phyloP scores from a whole-genome alignment of 148 eudicot species.

The Camellia sinensis region DNA sequence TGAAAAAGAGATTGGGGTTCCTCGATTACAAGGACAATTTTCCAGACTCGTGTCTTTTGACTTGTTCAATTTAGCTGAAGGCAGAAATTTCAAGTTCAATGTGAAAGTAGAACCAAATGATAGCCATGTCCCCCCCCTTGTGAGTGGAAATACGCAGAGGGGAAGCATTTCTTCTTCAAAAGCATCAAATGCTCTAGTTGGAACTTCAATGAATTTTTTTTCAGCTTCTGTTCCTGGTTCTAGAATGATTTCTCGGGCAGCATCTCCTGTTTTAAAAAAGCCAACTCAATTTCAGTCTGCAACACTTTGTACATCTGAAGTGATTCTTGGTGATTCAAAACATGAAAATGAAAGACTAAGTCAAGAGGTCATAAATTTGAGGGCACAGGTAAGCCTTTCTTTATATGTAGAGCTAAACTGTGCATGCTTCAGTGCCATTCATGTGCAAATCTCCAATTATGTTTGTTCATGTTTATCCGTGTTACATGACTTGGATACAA shows the following conservation, averaged over 20 bases:
- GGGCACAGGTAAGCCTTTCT: constrained; percentile 55
- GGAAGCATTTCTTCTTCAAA: constrained; percentile 37
- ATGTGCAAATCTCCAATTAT: constrained; percentile 1
- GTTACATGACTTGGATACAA: no score
- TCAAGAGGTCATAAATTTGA: constrained; percentile 57
- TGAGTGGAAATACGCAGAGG: constrained; percentile 36
- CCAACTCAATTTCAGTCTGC: constrained; percentile 36
- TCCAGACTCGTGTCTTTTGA: constrained; percentile 49
- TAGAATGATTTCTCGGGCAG: constrained; percentile 56
- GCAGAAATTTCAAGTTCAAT: constrained; percentile 33
- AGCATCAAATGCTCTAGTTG: constrained; percentile 35
- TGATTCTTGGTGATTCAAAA: constrained; percentile 34
- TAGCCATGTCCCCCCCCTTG: constrained; percentile 31
- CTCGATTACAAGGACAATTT: constrained; percentile 35
- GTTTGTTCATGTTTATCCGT: not conserved
- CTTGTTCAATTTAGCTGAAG: constrained; percentile 43
- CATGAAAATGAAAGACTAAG: constrained; percentile 35
- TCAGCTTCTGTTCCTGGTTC: constrained; percentile 68
- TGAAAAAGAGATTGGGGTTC: constrained; percentile 47
- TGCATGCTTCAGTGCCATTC: not conserved
- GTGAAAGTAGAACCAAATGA: constrained; percentile 37
- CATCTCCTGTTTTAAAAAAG: constrained; percentile 56
- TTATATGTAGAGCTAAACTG: not conserved
- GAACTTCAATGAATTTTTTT: constrained; percentile 35
- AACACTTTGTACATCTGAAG: constrained; percentile 39